These are phyloP conservation scores for Aspergillus jensenii DNA, from an alignment of 2,329 filamentous ascomycete species.

Conservation along the genomic window DNA sequence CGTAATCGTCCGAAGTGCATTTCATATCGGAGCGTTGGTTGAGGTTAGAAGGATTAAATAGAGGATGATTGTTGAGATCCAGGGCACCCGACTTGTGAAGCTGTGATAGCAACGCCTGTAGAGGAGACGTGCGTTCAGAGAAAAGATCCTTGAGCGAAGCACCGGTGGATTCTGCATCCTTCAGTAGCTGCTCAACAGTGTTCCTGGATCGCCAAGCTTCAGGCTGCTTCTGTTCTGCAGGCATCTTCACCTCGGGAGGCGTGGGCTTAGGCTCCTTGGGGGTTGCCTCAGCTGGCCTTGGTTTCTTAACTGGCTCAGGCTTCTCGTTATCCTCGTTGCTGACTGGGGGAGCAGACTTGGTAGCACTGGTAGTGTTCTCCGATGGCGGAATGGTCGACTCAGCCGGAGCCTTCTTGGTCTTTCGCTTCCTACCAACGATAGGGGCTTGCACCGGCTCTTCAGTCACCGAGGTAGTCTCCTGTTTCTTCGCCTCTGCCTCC, in stretches of 20 bases:
- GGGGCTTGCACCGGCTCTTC: conserved; percentile 60
- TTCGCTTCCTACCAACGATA: conserved; percentile 64
- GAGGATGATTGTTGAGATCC: conserved; percentile 38
- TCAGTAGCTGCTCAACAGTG: conserved; percentile 40
- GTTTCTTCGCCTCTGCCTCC: conserved; percentile 45
- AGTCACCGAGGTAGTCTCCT: conserved; percentile 35
- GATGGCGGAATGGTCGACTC: conserved; percentile 15
- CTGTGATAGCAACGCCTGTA: conserved; percentile 40
- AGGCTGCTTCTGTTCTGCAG: conserved; percentile 18
- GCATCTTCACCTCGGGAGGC: conserved; percentile 9
- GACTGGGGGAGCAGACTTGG: conserved; percentile 18
- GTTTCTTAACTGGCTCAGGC: conserved; percentile 12
- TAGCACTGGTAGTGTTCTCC: conserved; percentile 14
- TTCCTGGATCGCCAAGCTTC: conserved; percentile 42
- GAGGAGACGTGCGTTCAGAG: conserved; percentile 37
- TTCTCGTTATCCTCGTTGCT: conserved; percentile 20
- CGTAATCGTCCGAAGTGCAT: conserved; percentile 41
- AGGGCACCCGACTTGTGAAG: conserved; percentile 38
- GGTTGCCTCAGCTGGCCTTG: background rate
- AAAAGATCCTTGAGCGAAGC: conserved; percentile 42
- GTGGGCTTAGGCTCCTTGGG: background rate
- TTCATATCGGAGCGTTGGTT: conserved; percentile 45
- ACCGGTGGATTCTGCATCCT: conserved; percentile 37
- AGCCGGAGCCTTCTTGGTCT: conserved; percentile 47
- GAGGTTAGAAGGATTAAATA: conserved; percentile 44